Percentiles rank a stretch among this genome's conserved stretches.
Evolutionary conservation across 148 eudicot genomes (phyloP).

Genomic region (Simmondsia chinensis): DNA sequence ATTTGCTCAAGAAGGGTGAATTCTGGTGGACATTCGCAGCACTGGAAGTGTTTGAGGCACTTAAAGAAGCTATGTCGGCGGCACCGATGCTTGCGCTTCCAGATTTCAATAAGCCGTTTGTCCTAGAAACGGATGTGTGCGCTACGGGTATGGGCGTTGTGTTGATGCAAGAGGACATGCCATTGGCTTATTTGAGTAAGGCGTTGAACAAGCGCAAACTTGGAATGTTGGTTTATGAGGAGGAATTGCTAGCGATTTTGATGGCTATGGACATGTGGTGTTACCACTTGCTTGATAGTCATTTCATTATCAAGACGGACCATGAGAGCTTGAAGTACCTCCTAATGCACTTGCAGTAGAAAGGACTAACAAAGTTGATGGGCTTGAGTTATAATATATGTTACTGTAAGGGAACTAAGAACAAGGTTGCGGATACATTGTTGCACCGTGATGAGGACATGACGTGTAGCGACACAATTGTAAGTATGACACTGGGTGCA

Average conservation of each 20-base stretch:
- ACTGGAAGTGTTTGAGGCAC: no score
- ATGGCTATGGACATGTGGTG: conserved; percentile 1
- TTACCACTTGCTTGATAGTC: neutral
- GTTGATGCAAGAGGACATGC: no score
- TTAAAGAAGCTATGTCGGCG: neutral
- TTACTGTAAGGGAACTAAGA: neutral
- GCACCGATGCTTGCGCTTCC: no score
- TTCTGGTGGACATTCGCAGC: neutral
- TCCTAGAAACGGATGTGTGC: no score
- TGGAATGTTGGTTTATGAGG: conserved; percentile 4
- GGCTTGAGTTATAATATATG: neutral
- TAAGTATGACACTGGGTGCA: no score
- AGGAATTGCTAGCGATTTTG: neutral
- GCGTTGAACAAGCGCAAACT: no score
- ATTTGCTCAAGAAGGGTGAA: neutral
- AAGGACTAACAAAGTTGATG: neutral
- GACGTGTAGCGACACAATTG: no score
- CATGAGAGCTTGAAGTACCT: neutral
- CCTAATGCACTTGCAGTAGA: neutral
- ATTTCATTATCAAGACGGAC: neutral
- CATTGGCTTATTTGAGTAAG: no score
- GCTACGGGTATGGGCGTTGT: no score
- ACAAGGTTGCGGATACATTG: conserved; percentile 2
- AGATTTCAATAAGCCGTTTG: no score
- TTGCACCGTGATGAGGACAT: no score